Evolutionary conservation across 176 grass and related monocot genomes (phyloP).

Genomic region (Phragmites australis): DNA sequence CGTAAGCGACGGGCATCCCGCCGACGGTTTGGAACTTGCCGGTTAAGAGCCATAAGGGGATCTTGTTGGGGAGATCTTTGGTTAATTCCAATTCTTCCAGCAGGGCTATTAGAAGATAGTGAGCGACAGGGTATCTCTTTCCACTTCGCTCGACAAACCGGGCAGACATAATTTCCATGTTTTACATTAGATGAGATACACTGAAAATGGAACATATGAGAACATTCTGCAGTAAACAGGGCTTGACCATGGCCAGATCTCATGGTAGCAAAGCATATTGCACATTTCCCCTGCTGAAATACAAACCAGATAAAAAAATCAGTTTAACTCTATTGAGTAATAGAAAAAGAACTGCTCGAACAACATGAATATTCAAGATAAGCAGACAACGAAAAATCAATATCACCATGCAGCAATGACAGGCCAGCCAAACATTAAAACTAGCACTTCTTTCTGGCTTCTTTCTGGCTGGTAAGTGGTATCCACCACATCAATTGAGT

Average conservation of each 20-base stretch:
- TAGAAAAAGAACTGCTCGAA: slow-evolving; percentile 12
- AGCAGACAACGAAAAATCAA: neutral
- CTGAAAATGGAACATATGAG: slow-evolving; percentile 93
- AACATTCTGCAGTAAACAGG: slow-evolving; percentile 94
- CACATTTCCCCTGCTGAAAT: slow-evolving; percentile 68
- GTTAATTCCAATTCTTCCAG: slow-evolving; percentile 45
- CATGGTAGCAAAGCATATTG: slow-evolving; percentile 92
- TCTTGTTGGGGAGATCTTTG: slow-evolving; percentile 49
- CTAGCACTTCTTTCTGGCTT: neutral
- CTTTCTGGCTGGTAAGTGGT: too few relatives aligned
- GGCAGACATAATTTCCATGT: slow-evolving; percentile 85
- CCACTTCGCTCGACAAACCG: slow-evolving; percentile 89
- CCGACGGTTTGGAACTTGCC: slow-evolving; percentile 46
- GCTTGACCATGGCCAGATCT: slow-evolving; percentile 75
- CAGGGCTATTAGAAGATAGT: slow-evolving; percentile 48
- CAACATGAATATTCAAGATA: neutral
- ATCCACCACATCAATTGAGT: neutral
- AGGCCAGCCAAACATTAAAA: neutral
- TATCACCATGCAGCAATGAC: neutral
- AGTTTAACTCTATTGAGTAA: slow-evolving; percentile 20
- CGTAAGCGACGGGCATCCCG: slow-evolving; percentile 38
- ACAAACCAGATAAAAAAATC: slow-evolving; percentile 8
- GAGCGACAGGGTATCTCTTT: slow-evolving; percentile 75
- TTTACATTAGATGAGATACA: slow-evolving; percentile 93
- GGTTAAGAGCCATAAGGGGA: slow-evolving; percentile 45